phyloP scores from a whole-genome alignment of 176 grass and related monocot genomes.

The Rhynchospora tenuis region DNA sequence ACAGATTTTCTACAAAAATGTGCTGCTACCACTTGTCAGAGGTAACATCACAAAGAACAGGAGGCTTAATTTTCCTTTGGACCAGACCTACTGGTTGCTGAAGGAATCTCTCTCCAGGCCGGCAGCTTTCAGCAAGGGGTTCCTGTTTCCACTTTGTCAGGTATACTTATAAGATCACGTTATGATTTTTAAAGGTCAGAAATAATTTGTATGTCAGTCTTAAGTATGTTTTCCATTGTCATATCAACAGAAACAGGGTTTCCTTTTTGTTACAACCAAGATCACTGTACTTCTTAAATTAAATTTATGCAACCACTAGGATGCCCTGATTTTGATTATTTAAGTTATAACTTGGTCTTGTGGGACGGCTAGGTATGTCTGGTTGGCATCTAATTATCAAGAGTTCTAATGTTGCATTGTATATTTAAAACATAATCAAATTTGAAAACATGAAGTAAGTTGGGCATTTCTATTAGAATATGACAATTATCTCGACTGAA shows the following conservation, averaged over 20 bases:
- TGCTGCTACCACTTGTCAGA: slow-evolving; percentile 70
- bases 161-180: slow-evolving; percentile 28
- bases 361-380: not conserved
- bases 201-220: not conserved
- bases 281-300: not conserved
- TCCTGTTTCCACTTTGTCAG: slow-evolving; percentile 87
- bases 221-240: not conserved
- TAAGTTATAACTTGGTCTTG: not conserved
- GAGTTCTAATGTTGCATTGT: not conserved
- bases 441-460: not conserved
- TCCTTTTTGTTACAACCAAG: not conserved
- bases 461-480: not conserved
- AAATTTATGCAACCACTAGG: not conserved
- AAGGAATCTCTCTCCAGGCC: slow-evolving; percentile 81
- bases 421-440: not conserved
- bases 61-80: slow-evolving; percentile 79
- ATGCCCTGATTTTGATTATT: not conserved
- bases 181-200: not conserved
- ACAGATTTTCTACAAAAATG: slow-evolving; percentile 61
- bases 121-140: slow-evolving; percentile 79
- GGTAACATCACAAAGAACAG: slow-evolving; percentile 81
- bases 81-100: slow-evolving; percentile 36
- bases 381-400: not conserved
- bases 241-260: not conserved
- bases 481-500: not conserved